These are phyloP conservation scores for Sarocladiaceae sp. DNA, from an alignment of 2,329 filamentous ascomycete genomes.

Conservation along the genomic window DNA sequence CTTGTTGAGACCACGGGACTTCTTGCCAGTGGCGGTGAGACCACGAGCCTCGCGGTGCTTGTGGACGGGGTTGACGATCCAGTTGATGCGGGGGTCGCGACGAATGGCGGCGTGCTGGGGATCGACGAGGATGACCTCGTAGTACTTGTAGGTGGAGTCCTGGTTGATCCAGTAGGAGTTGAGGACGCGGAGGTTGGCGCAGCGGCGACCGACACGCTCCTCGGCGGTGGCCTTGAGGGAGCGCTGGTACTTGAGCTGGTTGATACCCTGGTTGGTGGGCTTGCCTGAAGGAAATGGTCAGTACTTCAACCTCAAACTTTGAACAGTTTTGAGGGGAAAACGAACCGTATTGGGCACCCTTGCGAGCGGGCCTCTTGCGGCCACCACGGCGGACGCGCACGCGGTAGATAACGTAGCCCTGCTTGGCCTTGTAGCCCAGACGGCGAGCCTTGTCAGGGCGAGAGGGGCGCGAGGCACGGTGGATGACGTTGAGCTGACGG, in stretches of 20 bases:
- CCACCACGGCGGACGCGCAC: constrained; percentile 97
- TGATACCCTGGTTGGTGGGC: constrained; percentile 99
- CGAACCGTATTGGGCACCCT: constrained; percentile 99
- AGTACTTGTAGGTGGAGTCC: constrained; percentile 99
- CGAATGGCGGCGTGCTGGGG: constrained; percentile 99
- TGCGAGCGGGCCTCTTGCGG: constrained; percentile 92
- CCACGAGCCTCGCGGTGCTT: constrained; percentile 99
- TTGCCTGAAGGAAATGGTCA: constrained; percentile 63
- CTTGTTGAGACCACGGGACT: constrained; percentile 98
- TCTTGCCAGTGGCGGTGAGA: constrained; percentile 98
- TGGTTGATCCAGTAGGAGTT: constrained; percentile 99
- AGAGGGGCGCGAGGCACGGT: constrained; percentile 96
- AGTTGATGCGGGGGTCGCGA: constrained; percentile 99
- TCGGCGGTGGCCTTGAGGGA: constrained; percentile 96
- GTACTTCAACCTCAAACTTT: neutral
- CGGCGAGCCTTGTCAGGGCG: constrained; percentile 99
- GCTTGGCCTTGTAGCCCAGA: constrained; percentile 99
- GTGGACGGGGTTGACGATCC: constrained; percentile 99
- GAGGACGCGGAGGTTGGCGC: constrained; percentile 97
- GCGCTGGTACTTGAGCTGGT: constrained; percentile 99
- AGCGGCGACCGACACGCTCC: constrained; percentile 99
- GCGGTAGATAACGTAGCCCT: constrained; percentile 99
- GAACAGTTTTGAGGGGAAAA: constrained; percentile 13
- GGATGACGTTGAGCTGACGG: constrained; percentile 99
- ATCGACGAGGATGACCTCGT: constrained; percentile 99